Conservation (phyloP, 208 protist genomes). For the Acanthamoeba healyi region DNA sequence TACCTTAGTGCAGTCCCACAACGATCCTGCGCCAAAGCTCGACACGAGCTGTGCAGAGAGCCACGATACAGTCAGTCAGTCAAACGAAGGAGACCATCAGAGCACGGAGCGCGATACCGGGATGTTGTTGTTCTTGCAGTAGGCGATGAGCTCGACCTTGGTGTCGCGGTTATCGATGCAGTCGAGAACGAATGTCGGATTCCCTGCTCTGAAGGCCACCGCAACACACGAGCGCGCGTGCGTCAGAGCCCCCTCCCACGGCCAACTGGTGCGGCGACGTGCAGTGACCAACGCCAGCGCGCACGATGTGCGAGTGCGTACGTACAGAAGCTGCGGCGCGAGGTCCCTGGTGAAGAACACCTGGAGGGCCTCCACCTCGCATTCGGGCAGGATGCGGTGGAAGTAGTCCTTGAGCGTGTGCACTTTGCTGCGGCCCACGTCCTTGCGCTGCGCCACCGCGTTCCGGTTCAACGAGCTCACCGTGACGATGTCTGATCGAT, state of each 20-base stretch:
- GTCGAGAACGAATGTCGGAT: slow-evolving; percentile 83
- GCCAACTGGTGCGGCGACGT: too few species aligned
- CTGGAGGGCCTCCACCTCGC: slow-evolving; percentile 77
- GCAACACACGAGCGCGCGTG: too few species aligned
- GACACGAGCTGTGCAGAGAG: background rate
- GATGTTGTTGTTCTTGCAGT: slow-evolving; percentile 74
- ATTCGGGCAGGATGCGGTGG: slow-evolving; percentile 71
- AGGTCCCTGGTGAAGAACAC: slow-evolving; percentile 78
- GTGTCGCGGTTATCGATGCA: slow-evolving; percentile 84
- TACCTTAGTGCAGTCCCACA: slow-evolving; percentile 75
- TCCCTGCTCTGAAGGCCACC: background rate
- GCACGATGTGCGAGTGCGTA: background rate
- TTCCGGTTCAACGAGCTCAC: slow-evolving; percentile 61
- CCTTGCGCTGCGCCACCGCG: slow-evolving; percentile 70
- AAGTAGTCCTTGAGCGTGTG: slow-evolving; percentile 78
- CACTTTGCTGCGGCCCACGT: slow-evolving; percentile 82
- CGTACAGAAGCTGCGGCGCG: slow-evolving; percentile 74
- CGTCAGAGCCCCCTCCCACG: too few species aligned
- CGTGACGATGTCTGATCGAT: background rate
- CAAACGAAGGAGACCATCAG: background rate
- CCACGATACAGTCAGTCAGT: background rate
- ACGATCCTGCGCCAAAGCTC: slow-evolving; percentile 76
- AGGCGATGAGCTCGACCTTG: slow-evolving; percentile 76
- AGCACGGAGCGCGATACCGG: slow-evolving; percentile 1
- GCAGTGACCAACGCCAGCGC: background rate